These are phyloP conservation scores for Cladosporium colombiae DNA, from an alignment of 2,329 filamentous ascomycete genomes.

Conservation along the genomic window DNA sequence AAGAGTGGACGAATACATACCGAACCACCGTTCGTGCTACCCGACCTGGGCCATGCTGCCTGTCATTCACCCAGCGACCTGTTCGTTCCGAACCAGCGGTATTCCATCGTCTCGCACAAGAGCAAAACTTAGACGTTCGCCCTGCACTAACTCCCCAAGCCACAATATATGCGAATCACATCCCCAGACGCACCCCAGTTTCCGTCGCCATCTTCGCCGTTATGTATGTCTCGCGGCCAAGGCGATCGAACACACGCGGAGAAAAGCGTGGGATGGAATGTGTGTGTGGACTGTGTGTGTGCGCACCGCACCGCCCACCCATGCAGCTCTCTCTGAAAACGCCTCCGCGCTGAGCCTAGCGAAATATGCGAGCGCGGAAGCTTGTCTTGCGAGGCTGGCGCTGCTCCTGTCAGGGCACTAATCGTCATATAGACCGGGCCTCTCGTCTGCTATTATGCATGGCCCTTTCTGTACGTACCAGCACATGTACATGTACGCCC, in stretches of 20 bases:
- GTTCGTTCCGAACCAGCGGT: slow-evolving; percentile 1
- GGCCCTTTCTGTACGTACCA: background rate
- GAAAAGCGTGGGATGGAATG: background rate
- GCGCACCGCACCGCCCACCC: background rate
- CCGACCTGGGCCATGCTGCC: background rate
- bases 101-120: background rate
- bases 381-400: slow-evolving; percentile 4
- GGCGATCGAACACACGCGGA: background rate
- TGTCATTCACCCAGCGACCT: slow-evolving; percentile 10
- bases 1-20: background rate
- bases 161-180: slow-evolving; percentile 9
- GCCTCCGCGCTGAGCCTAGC: background rate
- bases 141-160: background rate
- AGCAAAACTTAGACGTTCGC: background rate
- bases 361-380: background rate
- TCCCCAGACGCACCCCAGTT: slow-evolving; percentile 6
- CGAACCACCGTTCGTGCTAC: slow-evolving; percentile 10
- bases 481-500: background rate
- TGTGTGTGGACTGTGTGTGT: background rate
- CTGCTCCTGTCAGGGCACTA: background rate
- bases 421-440: slow-evolving; percentile 1
- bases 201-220: background rate
- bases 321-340: slow-evolving; percentile 5
- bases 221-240: background rate
- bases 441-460: slow-evolving; percentile 4